These are phyloP conservation scores for Suillus bovinus DNA, from an alignment of 768 basidiomycete species.

Conservation along the genomic window DNA sequence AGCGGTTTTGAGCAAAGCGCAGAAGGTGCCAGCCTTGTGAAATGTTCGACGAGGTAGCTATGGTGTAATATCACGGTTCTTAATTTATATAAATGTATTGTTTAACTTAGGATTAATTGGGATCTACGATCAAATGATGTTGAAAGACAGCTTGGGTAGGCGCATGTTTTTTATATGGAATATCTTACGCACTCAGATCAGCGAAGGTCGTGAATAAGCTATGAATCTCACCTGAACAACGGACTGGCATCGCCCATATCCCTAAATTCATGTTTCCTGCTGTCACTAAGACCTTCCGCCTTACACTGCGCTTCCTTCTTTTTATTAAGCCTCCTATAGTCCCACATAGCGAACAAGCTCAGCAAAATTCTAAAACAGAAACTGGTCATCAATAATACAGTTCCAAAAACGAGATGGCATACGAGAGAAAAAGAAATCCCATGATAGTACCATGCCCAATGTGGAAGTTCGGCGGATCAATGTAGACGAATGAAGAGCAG, in stretches of 20 bases:
- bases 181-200: constrained; percentile 2
- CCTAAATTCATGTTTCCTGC: constrained; percentile 40
- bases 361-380: constrained; percentile 40
- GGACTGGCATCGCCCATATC: constrained; percentile 57
- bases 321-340: constrained; percentile 50
- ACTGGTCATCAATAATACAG: constrained; percentile 30
- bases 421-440: constrained; percentile 36
- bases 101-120: no score
- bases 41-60: no score
- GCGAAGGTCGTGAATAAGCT: neutral
- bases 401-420: neutral
- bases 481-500: constrained; percentile 44
- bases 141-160: neutral
- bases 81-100: no score
- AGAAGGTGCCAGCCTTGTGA: no score
- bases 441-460: constrained; percentile 39
- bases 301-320: constrained; percentile 46
- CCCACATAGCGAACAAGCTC: constrained; percentile 46
- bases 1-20: no score
- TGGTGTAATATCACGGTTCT: no score
- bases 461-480: constrained; percentile 38
- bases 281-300: constrained; percentile 43
- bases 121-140: neutral
- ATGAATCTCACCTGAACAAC: constrained; percentile 43
- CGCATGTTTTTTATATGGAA: constrained; percentile 14